A percentile compares a stretch with the other conserved stretches of the same genome.
These are phyloP conservation scores for Trichoderma asperelloides DNA, from an alignment of 495 filamentous ascomycete species.

Conservation along the genomic window DNA sequence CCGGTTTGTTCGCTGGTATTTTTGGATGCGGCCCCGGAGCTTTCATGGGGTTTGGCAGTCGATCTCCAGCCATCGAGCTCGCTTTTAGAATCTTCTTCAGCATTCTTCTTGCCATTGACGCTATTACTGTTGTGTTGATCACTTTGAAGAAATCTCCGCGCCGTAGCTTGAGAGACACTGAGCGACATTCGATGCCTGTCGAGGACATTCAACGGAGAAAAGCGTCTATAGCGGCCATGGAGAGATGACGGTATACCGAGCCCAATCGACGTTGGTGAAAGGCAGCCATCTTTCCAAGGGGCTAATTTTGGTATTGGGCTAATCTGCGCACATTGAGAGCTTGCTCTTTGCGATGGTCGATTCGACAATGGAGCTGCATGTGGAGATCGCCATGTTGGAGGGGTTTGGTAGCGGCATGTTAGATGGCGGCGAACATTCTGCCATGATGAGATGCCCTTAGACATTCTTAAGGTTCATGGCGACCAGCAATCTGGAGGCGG, in stretches of 20 bases:
- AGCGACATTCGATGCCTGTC: background rate
- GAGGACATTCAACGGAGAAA: background rate
- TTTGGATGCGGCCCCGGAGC: constrained; percentile 10
- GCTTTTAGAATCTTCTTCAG: background rate
- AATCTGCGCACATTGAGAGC: background rate
- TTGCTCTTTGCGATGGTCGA: background rate
- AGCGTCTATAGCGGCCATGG: background rate
- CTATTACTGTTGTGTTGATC: background rate
- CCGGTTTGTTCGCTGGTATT: constrained; percentile 12
- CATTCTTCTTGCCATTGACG: background rate
- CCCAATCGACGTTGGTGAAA: background rate
- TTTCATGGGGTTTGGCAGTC: constrained; percentile 10
- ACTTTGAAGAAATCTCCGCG: background rate
- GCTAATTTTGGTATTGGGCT: background rate
- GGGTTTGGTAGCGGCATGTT: background rate
- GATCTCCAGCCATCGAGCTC: background rate
- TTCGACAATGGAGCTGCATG: background rate
- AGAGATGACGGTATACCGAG: background rate
- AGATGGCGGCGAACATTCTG: background rate
- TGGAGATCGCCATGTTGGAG: constrained; percentile 7
- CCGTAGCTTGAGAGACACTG: background rate
- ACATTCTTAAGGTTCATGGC: constrained; percentile 10
- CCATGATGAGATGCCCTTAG: constrained; percentile 10
- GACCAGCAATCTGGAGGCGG: constrained; percentile 2
- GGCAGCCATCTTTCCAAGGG: background rate